Percentiles rank a stretch among this genome's conserved stretches.
Conservation (phyloP, 176 grass and related monocot species). For the barley (Hordeum vulgare) region MorexV3_pseudomolecules_assembly NC_058523.1:396347203-396347702, state of each 20-base stretch:
- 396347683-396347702: not conserved
- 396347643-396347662: not conserved
- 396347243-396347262: not conserved
- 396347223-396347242: not conserved
- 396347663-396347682: slow-evolving; percentile 15
- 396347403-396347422: not conserved
- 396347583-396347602: not conserved
- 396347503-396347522: not conserved
- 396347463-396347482: not conserved
- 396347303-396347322: not conserved
- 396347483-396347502: not conserved
- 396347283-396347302: not conserved
- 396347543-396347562: not conserved
- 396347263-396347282: not conserved
- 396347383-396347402: slow-evolving; percentile 20
- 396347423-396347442: slow-evolving; percentile 17
- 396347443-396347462: not conserved
- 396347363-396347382: not conserved
- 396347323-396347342: not conserved
- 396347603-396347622: not conserved
- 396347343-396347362: not conserved
- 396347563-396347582: slow-evolving; percentile 11
- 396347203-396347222: too few species aligned
- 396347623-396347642: slow-evolving; percentile 35
- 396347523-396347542: not conserved